phyloP scores from a whole-genome alignment of 2,329 filamentous ascomycete species.

The Geosmithia morbida region DNA sequence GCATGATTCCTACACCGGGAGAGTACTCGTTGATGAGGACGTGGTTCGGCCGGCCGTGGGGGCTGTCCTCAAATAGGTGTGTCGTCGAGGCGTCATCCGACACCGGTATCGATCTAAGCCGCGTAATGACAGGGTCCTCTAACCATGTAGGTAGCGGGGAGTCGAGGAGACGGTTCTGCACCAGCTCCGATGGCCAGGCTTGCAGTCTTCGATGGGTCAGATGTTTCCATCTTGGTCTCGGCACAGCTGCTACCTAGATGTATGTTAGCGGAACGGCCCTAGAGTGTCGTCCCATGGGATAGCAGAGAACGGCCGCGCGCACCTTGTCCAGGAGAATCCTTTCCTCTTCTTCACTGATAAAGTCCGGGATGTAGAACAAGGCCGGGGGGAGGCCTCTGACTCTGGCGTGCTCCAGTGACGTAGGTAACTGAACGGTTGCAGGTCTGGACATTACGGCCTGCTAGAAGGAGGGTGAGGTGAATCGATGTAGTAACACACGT shows the following conservation, averaged over 20 bases:
- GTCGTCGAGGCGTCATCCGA: slow-evolving; percentile 8
- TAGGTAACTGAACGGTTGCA: slow-evolving; percentile 18
- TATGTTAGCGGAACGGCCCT: neutral
- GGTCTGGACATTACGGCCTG: neutral
- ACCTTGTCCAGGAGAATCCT: slow-evolving; percentile 56
- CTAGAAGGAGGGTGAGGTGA: neutral
- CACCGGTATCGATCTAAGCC: slow-evolving; percentile 34
- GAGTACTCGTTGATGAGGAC: slow-evolving; percentile 88
- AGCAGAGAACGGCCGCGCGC: slow-evolving; percentile 3
- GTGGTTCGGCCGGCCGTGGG: slow-evolving; percentile 71
- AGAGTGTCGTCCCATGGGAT: neutral
- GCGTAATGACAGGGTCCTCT: slow-evolving; percentile 50
- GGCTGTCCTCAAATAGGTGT: slow-evolving; percentile 46
- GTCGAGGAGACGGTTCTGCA: slow-evolving; percentile 62
- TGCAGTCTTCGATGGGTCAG: slow-evolving; percentile 84
- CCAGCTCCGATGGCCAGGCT: slow-evolving; percentile 75
- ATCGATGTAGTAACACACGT: neutral
- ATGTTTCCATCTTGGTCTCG: slow-evolving; percentile 70
- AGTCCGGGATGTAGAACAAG: slow-evolving; percentile 77
- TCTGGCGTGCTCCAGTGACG: slow-evolving; percentile 32
- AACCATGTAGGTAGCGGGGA: slow-evolving; percentile 66
- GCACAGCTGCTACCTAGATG: slow-evolving; percentile 42
- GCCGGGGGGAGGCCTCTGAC: slow-evolving; percentile 43
- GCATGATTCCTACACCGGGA: slow-evolving; percentile 87
- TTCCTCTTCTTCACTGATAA: slow-evolving; percentile 69